Evolutionary conservation across 345 rosid species (phyloP).

Genomic region (Noccaea caerulescens): DNA sequence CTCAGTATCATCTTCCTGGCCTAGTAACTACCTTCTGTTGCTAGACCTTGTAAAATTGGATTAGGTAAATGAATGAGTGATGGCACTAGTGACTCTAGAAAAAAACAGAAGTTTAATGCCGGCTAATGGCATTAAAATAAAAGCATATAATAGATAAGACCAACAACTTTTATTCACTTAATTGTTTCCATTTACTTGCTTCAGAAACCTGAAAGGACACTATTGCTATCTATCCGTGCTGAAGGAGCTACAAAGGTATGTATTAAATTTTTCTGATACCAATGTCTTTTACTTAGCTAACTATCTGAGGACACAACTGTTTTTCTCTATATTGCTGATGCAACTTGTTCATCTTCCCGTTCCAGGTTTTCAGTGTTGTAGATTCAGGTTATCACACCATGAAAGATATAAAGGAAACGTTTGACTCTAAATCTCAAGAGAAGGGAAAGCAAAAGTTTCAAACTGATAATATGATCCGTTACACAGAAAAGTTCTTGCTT

Average conservation of each 20-base stretch:
- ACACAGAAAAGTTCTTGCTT: constrained; percentile 70
- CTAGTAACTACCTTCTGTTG: too few relatives aligned
- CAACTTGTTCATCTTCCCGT: constrained; percentile 33
- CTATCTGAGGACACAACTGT: constrained; percentile 20
- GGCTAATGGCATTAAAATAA: constrained; percentile 17
- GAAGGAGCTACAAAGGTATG: constrained; percentile 91
- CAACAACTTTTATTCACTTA: constrained; percentile 11
- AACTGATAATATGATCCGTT: constrained; percentile 53
- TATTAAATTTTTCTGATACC: constrained; percentile 14
- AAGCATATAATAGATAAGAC: constrained; percentile 16
- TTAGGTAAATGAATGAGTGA: constrained; percentile 12
- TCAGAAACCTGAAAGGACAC: constrained; percentile 87
- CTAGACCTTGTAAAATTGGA: too few relatives aligned
- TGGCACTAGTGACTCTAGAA: constrained; percentile 6
- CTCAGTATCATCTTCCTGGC: too few relatives aligned
- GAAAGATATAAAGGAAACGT: constrained; percentile 53
- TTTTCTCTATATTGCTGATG: constrained; percentile 11
- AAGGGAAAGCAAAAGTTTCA: constrained; percentile 58
- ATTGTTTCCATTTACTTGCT: constrained; percentile 36
- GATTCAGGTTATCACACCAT: constrained; percentile 77
- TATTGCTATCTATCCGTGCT: constrained; percentile 68
- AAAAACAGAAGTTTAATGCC: not conserved
- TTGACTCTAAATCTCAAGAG: constrained; percentile 42
- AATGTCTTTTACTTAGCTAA: not conserved
- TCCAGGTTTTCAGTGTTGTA: constrained; percentile 78